Evolutionary conservation across 2,329 filamentous ascomycete species (phyloP), one percentile per base, ranked within the genome.

Genomic region (Claviceps capensis): DNA sequence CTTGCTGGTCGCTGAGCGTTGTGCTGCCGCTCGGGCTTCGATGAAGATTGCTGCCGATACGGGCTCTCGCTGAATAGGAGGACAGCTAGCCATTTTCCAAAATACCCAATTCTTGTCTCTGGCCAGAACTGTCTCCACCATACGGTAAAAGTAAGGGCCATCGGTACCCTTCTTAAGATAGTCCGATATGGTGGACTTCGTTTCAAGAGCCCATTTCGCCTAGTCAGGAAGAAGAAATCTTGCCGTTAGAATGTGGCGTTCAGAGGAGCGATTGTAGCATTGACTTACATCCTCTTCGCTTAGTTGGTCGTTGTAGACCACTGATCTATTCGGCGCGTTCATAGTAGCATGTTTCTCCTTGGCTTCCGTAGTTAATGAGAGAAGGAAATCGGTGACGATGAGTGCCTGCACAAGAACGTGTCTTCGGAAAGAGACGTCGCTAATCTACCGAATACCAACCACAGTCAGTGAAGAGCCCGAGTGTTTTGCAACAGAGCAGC

Each of bases 101-200:
- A 89, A 85, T 45, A 94, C 89, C 94, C 94, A 98, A 64, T 97
- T 96, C 72, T 96, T 97, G 67, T 99, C 93, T 56, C 93, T 79
- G 23, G 88, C 88, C 34, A 98, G 79, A 36, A 98, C 91, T 13
- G 90, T 97, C 65, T 97, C 91, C 36, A 98, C 89, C 81, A 97
- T 95, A 41, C 93, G 85, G 68, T 89, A 86, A 67, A 97, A 98
- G 67, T 95, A 95, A 57, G 88, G 86, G 34, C 93, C 93, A 62
- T 95, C 90, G 43, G 76, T 71, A 19, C 87, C 87, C 60, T 83
- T 77, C 63, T 86, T 85, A 52, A 98, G 77, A 67, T 96, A 95
- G 53, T 82, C 81, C 54, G 86, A 85, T 61, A 97, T 95, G 6
- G 76, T 75, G 40, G 77, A 77, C 63, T 89, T 89, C 72, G 86